These are phyloP conservation scores for Coemansia sp. DNA, from an alignment of 192 early-diverging fungal genomes.

Conservation along the genomic window DNA sequence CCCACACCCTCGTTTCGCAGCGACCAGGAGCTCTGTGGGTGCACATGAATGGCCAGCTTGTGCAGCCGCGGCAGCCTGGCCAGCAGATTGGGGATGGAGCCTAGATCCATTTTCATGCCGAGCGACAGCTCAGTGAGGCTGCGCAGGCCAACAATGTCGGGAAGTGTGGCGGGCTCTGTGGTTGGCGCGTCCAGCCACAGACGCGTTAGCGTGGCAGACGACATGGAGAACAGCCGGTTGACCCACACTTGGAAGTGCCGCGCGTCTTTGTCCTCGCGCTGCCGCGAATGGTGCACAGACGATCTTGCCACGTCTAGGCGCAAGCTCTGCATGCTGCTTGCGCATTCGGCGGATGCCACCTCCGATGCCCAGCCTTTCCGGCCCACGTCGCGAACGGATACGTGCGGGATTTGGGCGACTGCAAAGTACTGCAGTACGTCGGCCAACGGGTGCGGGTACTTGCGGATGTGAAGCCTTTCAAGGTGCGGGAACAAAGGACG, in stretches of 20 bases:
- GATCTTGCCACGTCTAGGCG: conserved; percentile 17
- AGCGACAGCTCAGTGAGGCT: conserved; percentile 26
- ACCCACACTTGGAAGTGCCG: conserved; percentile 34
- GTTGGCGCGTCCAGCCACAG: conserved; percentile 28
- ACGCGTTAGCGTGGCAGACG: conserved; percentile 23
- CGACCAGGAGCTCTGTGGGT: conserved; percentile 24
- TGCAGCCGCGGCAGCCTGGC: conserved; percentile 22
- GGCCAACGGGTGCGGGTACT: conserved; percentile 28
- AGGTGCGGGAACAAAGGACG: conserved; percentile 23
- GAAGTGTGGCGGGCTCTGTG: conserved; percentile 16
- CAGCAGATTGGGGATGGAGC: conserved; percentile 33
- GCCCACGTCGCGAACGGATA: conserved; percentile 34
- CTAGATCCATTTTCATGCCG: conserved; percentile 41
- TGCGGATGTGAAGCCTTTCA: conserved; percentile 22
- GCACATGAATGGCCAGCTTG: conserved; percentile 30
- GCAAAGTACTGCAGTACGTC: conserved; percentile 31
- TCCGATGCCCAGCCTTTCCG: conserved; percentile 13
- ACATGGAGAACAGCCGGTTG: conserved; percentile 37
- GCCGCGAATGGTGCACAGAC: background rate
- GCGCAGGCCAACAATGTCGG: conserved; percentile 40
- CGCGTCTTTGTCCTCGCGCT: conserved; percentile 7
- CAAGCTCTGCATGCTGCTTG: conserved; percentile 10
- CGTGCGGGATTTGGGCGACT: conserved; percentile 22
- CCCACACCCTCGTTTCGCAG: conserved; percentile 19
- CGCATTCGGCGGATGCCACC: conserved; percentile 1